These are phyloP conservation scores for Sporothrix curviconia DNA, from an alignment of 2,329 filamentous ascomycete genomes.

Conservation along the genomic window DNA sequence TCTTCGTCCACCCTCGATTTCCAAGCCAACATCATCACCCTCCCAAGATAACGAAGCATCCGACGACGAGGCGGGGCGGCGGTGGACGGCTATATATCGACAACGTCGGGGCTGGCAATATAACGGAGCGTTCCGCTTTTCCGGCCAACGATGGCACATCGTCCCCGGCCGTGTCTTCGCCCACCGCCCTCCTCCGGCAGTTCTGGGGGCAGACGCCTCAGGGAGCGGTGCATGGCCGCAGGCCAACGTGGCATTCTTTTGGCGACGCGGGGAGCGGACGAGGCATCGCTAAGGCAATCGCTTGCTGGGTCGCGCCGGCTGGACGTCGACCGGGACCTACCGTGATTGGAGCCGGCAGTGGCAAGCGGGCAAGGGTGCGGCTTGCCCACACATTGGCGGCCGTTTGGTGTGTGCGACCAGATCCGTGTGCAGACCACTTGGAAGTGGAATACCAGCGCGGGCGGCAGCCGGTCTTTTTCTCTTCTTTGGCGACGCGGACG, in stretches of 20 bases:
- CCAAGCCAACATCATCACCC: conserved; percentile 37
- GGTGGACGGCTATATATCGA: neutral
- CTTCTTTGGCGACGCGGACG: neutral
- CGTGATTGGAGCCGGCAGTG: conserved; percentile 47
- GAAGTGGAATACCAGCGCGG: too few relatives aligned
- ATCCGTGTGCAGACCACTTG: too few relatives aligned
- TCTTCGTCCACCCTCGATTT: conserved; percentile 11
- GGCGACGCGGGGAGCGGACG: conserved; percentile 17
- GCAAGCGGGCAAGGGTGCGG: conserved; percentile 52
- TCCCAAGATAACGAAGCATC: conserved; percentile 55
- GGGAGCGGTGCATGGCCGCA: too few relatives aligned
- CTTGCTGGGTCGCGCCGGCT: conserved; percentile 61
- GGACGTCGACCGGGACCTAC: conserved; percentile 51
- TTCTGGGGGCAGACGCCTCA: neutral
- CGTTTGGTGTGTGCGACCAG: too few relatives aligned
- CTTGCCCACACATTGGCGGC: conserved; percentile 68
- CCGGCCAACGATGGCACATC: too few relatives aligned
- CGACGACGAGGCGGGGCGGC: conserved; percentile 26
- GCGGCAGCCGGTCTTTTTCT: too few relatives aligned
- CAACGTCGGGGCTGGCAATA: neutral
- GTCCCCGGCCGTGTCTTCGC: neutral
- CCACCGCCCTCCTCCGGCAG: neutral
- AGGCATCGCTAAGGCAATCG: conserved; percentile 37
- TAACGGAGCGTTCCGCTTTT: too few relatives aligned
- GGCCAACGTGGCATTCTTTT: too few relatives aligned